Evolutionary conservation across 495 filamentous ascomycete genomes (phyloP), one percentile per base, ranked within the genome.

Genomic region (Aspergillus campestris): DNA sequence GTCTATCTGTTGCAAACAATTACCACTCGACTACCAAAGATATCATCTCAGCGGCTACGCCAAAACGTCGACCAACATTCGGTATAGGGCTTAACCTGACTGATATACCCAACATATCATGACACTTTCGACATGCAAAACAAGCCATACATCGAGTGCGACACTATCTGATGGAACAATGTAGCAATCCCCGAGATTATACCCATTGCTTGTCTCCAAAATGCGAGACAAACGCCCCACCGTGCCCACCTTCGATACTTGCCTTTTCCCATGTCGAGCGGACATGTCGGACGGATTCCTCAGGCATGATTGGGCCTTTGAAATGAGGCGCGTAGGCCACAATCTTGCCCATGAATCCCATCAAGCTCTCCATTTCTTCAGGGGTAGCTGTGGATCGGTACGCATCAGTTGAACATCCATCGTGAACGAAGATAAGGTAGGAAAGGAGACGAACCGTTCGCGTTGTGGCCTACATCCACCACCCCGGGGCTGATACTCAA

Each of bases 181-280:
- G n/a, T n/a, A n/a, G n/a, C n/a, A n/a, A n/a, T n/a, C n/a, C n/a
- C n/a, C n/a, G n/a, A 35, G 3, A 34, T 41, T 54, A 61, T 8
- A 62, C 27, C 73, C 75, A 79, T 44, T 70, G 60, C 56, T 75
- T 73, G 42, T 71, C 77, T 6, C 77, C 77, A 44, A 59, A 51
- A 28, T 81, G 78, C 6, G 76, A 79, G 0, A 81, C 29, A 51
- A 76, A 78, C 0, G 64, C 48, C 5, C 79, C 79, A 7, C 64
- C 73, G 47, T 71, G 35, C 3, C 75, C 74, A 32, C 58, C 58
- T 40, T 74, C 69, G 6, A 80, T 58, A 30, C 61, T 75, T 9
- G 70, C 58, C 5, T 60, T 73, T 9, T 75, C 58, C 34, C 63
- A 55, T 6, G 73, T 58, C 3, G 59, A 54, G 38, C 59, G 43